Evolutionary conservation across 768 basidiomycete species (phyloP), one percentile per base, ranked within the genome.

Genomic region (Amanita jacksonii): DNA sequence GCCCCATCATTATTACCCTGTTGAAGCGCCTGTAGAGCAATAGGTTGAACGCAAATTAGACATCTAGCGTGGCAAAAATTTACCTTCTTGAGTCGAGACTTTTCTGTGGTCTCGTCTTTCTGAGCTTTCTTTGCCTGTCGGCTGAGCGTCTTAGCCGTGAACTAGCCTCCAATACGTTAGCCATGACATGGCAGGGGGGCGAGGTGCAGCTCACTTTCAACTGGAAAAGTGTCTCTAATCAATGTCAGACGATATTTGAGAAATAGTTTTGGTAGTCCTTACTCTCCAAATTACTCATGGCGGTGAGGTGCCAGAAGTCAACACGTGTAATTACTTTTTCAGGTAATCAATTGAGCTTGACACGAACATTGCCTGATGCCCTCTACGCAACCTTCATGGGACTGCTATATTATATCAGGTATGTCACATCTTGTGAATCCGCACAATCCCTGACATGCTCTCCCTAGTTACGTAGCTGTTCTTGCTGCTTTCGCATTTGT

Each of bases 1-100:
- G 96, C 96, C 37, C 94, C 92, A 43, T 99, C 96, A 45, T 77
- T 88, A 65, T 99, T 98, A 38, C 92, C 91, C 64, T 98, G 92
- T 58, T 88, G 84, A 15, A 99, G 72, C 5, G 96, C 96, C 94
- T 99, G 52, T 31, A 34, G 30, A 49, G 30, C 38, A 20, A 19
- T 16, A 22, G 22, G 10, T 16, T 5, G 12, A 10, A 7, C 8
- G 30, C 13, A 12, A 16, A 27, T 22, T 19, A 33, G 22, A 31
- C 20, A 35, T 13, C 31, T 34, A 13, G 8, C 28, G 27, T 53
- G 62, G 23, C 32, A 34, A n/a, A 6, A 34, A 6, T n/a, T 18
- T 39, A 87, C 93, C 84, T 93, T 96, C 75, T 99, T 99, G 37
- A 99, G 65, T 49, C 85, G 82, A 40, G 79, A 52, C 65, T 91